Base-by-base conservation (phyloP, 2,329 filamentous ascomycete genomes). In the Epichloe glyceriae region DNA sequence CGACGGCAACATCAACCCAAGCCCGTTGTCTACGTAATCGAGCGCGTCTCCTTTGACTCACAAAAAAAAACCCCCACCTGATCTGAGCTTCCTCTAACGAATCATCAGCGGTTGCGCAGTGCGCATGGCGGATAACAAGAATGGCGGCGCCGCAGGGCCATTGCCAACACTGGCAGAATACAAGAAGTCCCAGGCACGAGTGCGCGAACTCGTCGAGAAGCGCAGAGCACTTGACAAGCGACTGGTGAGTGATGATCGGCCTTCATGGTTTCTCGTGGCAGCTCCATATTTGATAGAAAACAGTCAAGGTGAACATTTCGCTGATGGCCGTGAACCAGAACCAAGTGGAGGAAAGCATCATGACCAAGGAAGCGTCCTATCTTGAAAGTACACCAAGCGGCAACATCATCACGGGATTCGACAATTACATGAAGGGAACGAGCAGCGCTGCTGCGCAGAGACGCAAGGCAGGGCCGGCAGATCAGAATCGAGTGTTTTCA, bases 361-460 rank as follows among this genome's bases (percentile, higher is more conserved):
- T 79, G 63, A 82, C 85, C 56, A 85, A 88, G 61, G 93, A 98
- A 67, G 81, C 83, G 52, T 78, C 83, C 17, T 98, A 98, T 66
- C 81, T 98, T 48, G 91, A 97, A 66, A 88, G 88, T 61, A 94
- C 89, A 4, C 84, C 83, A 14, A 81, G 76, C 59, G 93, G 93
- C 43, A 98, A 98, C 71, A 97, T 98, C 64, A 91, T 98, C 65
- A 89, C 87, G 46, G 93, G 93, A 20, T 98, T 98, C 67, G 93
- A 98, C 67, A 94, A 89, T 64, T 98, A 97, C 71, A 94, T 95
- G 73, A 98, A 98, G 68, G 90, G 88, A 50, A 78, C 77, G 17
- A 77, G 79, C 8, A 79, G 80, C n/a, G 73, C 75, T 2, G 76
- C 76, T 4, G 75, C 82, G 11, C 74, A 80, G 57, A 74, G 85